Evolutionary conservation across 1,284 basidiomycete genomes (phyloP), one percentile per base, ranked within the genome.

Genomic region (Puccinia triticina): DNA sequence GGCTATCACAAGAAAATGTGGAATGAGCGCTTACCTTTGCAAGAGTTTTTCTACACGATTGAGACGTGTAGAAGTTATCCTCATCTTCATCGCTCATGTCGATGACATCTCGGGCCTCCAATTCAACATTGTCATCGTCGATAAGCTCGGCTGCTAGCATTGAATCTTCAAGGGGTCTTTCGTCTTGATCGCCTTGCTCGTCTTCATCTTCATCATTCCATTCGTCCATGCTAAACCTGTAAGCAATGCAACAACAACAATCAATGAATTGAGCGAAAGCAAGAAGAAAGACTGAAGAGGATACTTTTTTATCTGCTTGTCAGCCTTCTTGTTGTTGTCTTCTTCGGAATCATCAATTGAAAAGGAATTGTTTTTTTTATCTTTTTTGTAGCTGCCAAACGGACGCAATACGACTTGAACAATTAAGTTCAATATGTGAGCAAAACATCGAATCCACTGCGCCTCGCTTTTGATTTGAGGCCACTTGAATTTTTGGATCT

Each of bases 71-170:
- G n/a, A n/a, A n/a, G n/a, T n/a, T n/a, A n/a, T n/a, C n/a, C n/a
- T n/a, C n/a, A n/a, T n/a, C 67, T 71, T 71, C 23, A 26, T 71
- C 40, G 11, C 67, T 71, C 46, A 71, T 26, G 14, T 71, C 40
- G 26, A n/a, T 71, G 3, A 71, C n/a, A 71, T 71, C 40, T 1
- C 26, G 23, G 5, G 2, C 23, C 40, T 71, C 67, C 18, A 71
- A 23, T 46, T 71, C 43, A 48, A 48, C 26, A 8, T 71, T 23
- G 2, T 71, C 43, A 2, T 71, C 46, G 32, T 48, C 21, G 12
- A 71, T 71, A 29, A 71, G 67, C 21, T 71, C 34, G 12, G 40
- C 67, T 2, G 67, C 67, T 43, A 71, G 43, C 23, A n/a, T n/a
- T n/a, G n/a, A n/a, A n/a, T n/a, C n/a, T n/a, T 8, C 11, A 18